Evolutionary conservation across 179 eudicot genomes (phyloP).

Genomic region (Heliamphora pulchella): DNA sequence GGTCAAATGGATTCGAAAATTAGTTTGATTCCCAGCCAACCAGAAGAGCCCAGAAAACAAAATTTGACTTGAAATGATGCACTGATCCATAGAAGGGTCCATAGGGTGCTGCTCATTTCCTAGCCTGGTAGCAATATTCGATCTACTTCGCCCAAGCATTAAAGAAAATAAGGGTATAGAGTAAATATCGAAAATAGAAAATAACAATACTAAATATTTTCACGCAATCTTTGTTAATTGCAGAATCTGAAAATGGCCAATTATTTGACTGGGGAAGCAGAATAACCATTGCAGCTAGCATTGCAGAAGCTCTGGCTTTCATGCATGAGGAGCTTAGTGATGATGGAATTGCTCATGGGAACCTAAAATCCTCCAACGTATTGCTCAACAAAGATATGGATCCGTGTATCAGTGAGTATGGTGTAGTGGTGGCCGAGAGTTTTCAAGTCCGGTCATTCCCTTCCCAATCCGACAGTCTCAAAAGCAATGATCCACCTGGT

Average conservation of each 20-base stretch:
- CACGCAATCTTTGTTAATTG: slow-evolving; percentile 2
- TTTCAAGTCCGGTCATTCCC: slow-evolving; percentile 1
- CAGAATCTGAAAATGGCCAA: slow-evolving; percentile 31
- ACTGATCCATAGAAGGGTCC: neutral
- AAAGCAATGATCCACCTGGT: neutral
- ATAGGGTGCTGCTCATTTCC: too few relatives aligned
- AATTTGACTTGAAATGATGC: neutral
- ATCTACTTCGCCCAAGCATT: neutral
- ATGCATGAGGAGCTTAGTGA: slow-evolving; percentile 35
- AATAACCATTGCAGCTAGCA: slow-evolving; percentile 22
- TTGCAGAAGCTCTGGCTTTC: slow-evolving; percentile 32
- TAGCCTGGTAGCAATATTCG: neutral
- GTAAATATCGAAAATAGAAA: neutral
- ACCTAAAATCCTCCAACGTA: slow-evolving; percentile 46
- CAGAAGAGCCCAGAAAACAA: neutral
- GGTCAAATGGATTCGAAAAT: neutral
- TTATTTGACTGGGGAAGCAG: slow-evolving; percentile 43
- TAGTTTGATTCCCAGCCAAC: neutral
- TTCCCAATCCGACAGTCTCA: slow-evolving; percentile 14
- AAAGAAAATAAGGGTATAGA: neutral
- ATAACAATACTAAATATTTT: neutral
- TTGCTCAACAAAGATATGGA: slow-evolving; percentile 31
- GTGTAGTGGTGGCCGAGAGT: slow-evolving; percentile 31
- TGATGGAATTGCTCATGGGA: slow-evolving; percentile 41
- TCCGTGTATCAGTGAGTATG: slow-evolving; percentile 43